Evolutionary conservation across 345 rosid genomes (phyloP).

Genomic region (Brassica napus): DNA sequence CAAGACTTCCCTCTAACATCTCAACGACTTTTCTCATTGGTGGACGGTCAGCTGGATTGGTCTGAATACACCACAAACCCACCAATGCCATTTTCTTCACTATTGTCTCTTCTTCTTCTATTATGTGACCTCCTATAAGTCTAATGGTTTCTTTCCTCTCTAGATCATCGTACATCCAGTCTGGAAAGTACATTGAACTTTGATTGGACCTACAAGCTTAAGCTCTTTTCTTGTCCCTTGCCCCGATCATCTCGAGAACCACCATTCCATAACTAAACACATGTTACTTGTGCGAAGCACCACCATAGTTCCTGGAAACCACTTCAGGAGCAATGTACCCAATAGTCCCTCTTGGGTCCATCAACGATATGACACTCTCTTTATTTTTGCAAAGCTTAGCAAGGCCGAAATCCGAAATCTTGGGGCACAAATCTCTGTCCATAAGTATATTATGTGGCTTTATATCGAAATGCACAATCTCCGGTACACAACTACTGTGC

Average conservation of each 20-base stretch:
- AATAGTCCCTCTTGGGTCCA: slow-evolving; percentile 28
- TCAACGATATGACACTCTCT: slow-evolving; percentile 42
- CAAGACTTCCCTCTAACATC: slow-evolving; percentile 41
- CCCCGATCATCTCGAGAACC: slow-evolving; percentile 37
- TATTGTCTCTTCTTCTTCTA: slow-evolving; percentile 16
- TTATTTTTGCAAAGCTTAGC: slow-evolving; percentile 41
- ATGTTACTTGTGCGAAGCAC: slow-evolving; percentile 44
- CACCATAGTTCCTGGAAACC: slow-evolving; percentile 38
- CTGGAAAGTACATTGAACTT: slow-evolving; percentile 30
- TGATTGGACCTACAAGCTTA: slow-evolving; percentile 1
- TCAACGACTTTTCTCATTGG: slow-evolving; percentile 39
- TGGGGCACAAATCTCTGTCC: slow-evolving; percentile 42
- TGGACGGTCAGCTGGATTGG: slow-evolving; percentile 37
- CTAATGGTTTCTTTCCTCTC: slow-evolving; percentile 1
- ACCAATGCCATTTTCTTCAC: slow-evolving; percentile 33
- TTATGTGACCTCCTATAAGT: background rate
- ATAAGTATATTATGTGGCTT: slow-evolving; percentile 51
- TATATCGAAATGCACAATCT: slow-evolving; percentile 51
- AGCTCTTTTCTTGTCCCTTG: slow-evolving; percentile 1
- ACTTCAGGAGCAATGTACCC: slow-evolving; percentile 52
- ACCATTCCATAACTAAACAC: slow-evolving; percentile 47
- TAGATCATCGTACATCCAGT: slow-evolving; percentile 33
- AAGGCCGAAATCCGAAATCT: slow-evolving; percentile 52
- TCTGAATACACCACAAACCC: slow-evolving; percentile 46
- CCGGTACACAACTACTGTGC: slow-evolving; percentile 40